phyloP scores from a whole-genome alignment of 163 green algal genomes.

The Scenedesmus sp. region DNA sequence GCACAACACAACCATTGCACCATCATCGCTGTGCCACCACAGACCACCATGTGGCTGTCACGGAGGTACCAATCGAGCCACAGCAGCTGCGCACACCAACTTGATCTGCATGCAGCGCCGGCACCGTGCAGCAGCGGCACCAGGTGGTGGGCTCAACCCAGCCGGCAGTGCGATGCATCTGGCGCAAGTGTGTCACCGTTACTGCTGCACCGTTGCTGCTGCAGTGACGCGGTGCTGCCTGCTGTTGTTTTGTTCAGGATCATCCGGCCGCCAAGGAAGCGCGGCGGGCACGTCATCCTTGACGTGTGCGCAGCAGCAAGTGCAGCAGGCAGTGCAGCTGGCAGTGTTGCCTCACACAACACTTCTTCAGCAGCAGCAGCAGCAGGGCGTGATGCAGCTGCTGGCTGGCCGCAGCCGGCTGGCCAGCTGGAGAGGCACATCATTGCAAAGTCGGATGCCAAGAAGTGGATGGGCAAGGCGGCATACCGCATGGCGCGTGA shows the following conservation, averaged over 20 bases:
- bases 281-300: slow-evolving; percentile 77
- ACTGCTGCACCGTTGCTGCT: not conserved
- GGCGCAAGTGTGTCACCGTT: no score
- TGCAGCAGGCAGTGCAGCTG: not conserved
- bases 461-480: slow-evolving; percentile 66
- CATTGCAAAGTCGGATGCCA: slow-evolving; percentile 61
- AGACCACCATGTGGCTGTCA: no score
- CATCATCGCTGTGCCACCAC: no score
- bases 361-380: not conserved
- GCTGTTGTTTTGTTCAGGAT: slow-evolving; percentile 51
- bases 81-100: no score
- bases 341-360: not conserved
- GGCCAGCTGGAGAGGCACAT: slow-evolving; percentile 71
- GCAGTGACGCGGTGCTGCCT: not conserved
- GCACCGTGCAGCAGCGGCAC: not conserved
- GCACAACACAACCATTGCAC: no score
- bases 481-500: slow-evolving; percentile 74
- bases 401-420: not conserved
- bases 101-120: no score
- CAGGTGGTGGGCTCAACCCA: not conserved
- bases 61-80: no score
- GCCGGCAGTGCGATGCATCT: no score
- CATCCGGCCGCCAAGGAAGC: slow-evolving; percentile 76
- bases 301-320: slow-evolving; percentile 76
- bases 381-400: not conserved